phyloP scores from a whole-genome alignment of 108 stramenopile genomes.

The Bacterosira constricta region DNA sequence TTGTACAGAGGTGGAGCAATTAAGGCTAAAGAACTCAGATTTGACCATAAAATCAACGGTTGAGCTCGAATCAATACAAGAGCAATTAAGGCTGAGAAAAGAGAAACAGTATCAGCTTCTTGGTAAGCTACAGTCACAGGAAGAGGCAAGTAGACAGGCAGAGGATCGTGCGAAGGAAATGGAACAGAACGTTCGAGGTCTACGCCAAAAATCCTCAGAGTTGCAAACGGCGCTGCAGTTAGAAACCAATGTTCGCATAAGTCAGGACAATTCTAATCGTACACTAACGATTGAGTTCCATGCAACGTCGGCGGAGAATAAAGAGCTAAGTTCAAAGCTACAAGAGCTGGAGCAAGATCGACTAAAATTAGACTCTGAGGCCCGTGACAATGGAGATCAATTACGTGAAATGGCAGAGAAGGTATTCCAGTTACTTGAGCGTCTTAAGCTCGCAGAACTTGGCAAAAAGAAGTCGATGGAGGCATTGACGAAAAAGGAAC shows the following conservation, averaged over 20 bases:
- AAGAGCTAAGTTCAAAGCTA: conserved; percentile 60
- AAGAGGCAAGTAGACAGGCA: conserved; percentile 80
- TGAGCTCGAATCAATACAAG: conserved; percentile 85
- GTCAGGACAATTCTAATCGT: conserved; percentile 71
- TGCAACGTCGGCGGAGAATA: conserved; percentile 53
- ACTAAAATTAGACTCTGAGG: conserved; percentile 84
- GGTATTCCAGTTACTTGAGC: conserved; percentile 85
- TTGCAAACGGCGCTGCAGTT: conserved; percentile 81
- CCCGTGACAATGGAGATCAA: conserved; percentile 77
- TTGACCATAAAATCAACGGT: conserved; percentile 77
- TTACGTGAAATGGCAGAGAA: conserved; percentile 89
- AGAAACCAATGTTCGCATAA: conserved; percentile 65
- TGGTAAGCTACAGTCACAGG: conserved; percentile 84
- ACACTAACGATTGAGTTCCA: conserved; percentile 57
- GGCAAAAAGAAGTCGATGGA: conserved; percentile 86
- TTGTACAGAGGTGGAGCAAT: conserved; percentile 71
- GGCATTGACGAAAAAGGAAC: conserved; percentile 77
- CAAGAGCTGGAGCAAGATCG: conserved; percentile 63
- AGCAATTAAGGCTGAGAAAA: conserved; percentile 88
- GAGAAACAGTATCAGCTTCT: conserved; percentile 90
- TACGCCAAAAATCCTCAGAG: conserved; percentile 71
- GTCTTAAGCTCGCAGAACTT: conserved; percentile 84
- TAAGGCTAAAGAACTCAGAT: conserved; percentile 73
- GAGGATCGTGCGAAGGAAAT: conserved; percentile 75
- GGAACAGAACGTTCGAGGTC: conserved; percentile 69